phyloP scores from a whole-genome alignment of 1,284 basidiomycete genomes.

The Microbotryum violaceum region DNA sequence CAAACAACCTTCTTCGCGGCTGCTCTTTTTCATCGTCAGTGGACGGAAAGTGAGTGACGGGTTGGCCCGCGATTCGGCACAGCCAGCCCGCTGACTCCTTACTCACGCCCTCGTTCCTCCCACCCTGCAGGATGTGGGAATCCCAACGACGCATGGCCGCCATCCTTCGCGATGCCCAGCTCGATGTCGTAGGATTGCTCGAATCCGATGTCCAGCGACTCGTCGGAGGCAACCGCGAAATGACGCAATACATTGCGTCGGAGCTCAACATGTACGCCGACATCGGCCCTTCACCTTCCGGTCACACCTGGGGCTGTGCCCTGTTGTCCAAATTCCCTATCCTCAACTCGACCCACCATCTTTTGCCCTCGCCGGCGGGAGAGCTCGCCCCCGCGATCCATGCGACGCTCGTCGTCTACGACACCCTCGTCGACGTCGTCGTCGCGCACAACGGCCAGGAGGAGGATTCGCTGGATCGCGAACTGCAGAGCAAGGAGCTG shows the following conservation, averaged over 20 bases:
- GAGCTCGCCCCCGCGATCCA: slow-evolving; percentile 90
- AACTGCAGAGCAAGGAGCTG: slow-evolving; percentile 74
- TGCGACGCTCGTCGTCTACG: slow-evolving; percentile 76
- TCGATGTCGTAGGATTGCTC: slow-evolving; percentile 52
- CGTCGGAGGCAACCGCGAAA: slow-evolving; percentile 80
- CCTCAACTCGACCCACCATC: slow-evolving; percentile 76
- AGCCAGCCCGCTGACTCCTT: not conserved
- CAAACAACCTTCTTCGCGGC: slow-evolving; percentile 51
- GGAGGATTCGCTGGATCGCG: slow-evolving; percentile 78
- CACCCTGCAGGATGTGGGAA: slow-evolving; percentile 50
- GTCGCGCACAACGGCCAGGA: slow-evolving; percentile 93
- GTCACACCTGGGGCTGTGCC: slow-evolving; percentile 72
- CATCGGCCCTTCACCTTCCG: slow-evolving; percentile 37
- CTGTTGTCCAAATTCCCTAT: slow-evolving; percentile 89
- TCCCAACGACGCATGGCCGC: slow-evolving; percentile 71
- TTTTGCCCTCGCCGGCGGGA: slow-evolving; percentile 75
- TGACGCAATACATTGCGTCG: slow-evolving; percentile 44
- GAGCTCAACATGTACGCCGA: slow-evolving; percentile 42
- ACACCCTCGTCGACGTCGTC: slow-evolving; percentile 69
- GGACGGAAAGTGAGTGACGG: not conserved
- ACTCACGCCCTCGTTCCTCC: not conserved
- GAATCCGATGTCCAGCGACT: slow-evolving; percentile 80
- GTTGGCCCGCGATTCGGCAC: not conserved
- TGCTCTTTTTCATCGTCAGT: not conserved
- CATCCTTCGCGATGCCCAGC: slow-evolving; percentile 48